phyloP scores from a whole-genome alignment of 208 protist genomes.

The Wallacemonas sp. region DNA sequence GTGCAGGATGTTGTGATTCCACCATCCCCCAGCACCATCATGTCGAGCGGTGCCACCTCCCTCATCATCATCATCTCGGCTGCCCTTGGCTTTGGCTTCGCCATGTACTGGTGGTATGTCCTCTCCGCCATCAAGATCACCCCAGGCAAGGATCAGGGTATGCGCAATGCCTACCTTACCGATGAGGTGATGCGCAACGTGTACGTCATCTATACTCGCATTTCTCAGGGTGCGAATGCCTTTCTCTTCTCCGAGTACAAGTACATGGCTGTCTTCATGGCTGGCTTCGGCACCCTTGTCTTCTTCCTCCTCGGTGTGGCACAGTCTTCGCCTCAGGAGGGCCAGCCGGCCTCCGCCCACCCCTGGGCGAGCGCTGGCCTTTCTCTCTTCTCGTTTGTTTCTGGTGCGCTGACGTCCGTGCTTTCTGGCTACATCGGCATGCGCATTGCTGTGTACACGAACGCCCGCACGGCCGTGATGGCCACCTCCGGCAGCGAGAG shows the following conservation, averaged over 20 bases:
- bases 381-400: constrained; percentile 69
- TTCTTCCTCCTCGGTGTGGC: constrained; percentile 78
- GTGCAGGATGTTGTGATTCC: background rate
- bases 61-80: constrained; percentile 55
- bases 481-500: constrained; percentile 65
- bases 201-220: constrained; percentile 77
- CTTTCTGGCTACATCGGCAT: constrained; percentile 88
- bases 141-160: constrained; percentile 55
- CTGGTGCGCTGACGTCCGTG: constrained; percentile 77
- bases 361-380: constrained; percentile 70
- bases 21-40: constrained; percentile 17
- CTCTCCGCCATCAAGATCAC: constrained; percentile 58
- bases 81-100: constrained; percentile 66
- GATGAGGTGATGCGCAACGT: constrained; percentile 88
- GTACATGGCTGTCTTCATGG: constrained; percentile 86
- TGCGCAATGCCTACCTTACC: constrained; percentile 70
- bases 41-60: constrained; percentile 35
- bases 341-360: constrained; percentile 18
- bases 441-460: constrained; percentile 90
- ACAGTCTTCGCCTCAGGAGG: constrained; percentile 43
- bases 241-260: constrained; percentile 88
- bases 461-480: constrained; percentile 83
- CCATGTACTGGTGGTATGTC: constrained; percentile 86
- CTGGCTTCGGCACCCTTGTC: constrained; percentile 67
- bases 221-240: constrained; percentile 73